A percentile compares a stretch with the other conserved stretches of the same genome.
Conservation (phyloP, 257 asterid genomes). For the Eustoma russellianum region DNA sequence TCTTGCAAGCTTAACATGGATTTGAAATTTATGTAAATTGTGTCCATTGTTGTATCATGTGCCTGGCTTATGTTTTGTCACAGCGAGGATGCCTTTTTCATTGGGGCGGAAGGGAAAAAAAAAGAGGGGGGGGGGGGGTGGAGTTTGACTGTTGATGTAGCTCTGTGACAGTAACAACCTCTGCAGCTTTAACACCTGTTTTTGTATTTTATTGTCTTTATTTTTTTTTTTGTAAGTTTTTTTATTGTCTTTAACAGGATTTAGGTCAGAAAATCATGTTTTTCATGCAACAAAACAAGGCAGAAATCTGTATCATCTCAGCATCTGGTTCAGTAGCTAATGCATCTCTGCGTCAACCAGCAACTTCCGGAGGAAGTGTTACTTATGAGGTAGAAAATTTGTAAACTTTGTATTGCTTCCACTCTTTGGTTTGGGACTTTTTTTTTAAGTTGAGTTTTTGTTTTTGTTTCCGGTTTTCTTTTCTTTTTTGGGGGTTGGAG, state of each 20-base stretch:
- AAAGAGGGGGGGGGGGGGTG: too few relatives aligned
- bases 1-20: too few relatives aligned
- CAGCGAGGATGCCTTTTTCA: too few relatives aligned
- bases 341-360: slow-evolving; percentile 55
- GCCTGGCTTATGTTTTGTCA: too few relatives aligned
- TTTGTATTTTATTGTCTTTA: slow-evolving; percentile 5
- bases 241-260: slow-evolving; percentile 29
- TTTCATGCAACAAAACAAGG: slow-evolving; percentile 46
- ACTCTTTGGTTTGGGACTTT: neutral
- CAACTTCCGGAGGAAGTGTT: slow-evolving; percentile 52
- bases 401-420: neutral
- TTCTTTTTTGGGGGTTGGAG: too few relatives aligned
- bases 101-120: too few relatives aligned
- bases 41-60: too few relatives aligned
- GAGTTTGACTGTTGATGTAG: too few relatives aligned
- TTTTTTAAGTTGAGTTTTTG: neutral
- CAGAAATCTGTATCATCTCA: slow-evolving; percentile 45
- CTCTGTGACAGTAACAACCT: too few relatives aligned
- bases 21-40: too few relatives aligned
- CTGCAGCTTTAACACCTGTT: neutral
- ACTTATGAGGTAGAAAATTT: slow-evolving; percentile 40
- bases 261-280: slow-evolving; percentile 44
- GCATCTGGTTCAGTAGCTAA: slow-evolving; percentile 55
- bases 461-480: too few relatives aligned
- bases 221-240: too few relatives aligned